A percentile compares a stretch with the other conserved stretches of the same genome.
These are phyloP conservation scores for Platanus orientalis DNA, from an alignment of 164 flowering plant genomes.

Conservation along the genomic window DNA sequence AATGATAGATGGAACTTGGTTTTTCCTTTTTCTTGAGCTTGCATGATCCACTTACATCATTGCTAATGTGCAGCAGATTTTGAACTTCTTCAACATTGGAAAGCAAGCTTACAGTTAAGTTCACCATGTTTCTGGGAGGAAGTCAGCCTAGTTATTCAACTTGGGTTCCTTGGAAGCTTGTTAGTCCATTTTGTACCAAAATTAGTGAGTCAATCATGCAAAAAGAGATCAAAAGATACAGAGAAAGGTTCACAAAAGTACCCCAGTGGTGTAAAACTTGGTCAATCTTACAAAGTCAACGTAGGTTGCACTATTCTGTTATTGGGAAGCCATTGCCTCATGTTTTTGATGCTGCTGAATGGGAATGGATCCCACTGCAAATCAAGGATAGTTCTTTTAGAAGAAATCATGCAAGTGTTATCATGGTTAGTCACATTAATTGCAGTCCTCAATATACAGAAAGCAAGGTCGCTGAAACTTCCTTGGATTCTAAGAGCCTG, in stretches of 20 bases:
- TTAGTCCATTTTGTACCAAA: conserved; percentile 28
- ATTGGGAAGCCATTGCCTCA: conserved; percentile 31
- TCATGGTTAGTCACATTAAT: conserved; percentile 47
- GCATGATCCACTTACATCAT: not conserved
- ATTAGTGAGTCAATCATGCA: conserved; percentile 16
- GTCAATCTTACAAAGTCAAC: conserved; percentile 40
- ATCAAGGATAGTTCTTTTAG: conserved; percentile 22
- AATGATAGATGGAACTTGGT: not conserved
- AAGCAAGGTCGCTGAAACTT: conserved; percentile 26
- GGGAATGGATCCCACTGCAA: conserved; percentile 35
- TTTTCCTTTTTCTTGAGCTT: not conserved
- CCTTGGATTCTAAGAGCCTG: conserved; percentile 73
- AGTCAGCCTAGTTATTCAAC: conserved; percentile 40
- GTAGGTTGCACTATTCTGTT: conserved; percentile 39
- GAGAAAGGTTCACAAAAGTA: conserved; percentile 23
- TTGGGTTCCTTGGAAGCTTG: conserved; percentile 44
- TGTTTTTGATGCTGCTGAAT: conserved; percentile 33
- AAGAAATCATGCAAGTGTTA: conserved; percentile 44
- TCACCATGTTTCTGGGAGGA: conserved; percentile 62
- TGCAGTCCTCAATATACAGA: conserved; percentile 24
- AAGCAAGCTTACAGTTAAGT: conserved; percentile 20
- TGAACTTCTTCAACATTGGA: conserved; percentile 19
- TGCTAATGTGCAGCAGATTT: conserved; percentile 24
- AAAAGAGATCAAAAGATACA: conserved; percentile 17
- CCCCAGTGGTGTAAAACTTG: conserved; percentile 14